These are phyloP conservation scores for Trichoderma sp. DNA, from an alignment of 2,329 filamentous ascomycete genomes.

Conservation along the genomic window DNA sequence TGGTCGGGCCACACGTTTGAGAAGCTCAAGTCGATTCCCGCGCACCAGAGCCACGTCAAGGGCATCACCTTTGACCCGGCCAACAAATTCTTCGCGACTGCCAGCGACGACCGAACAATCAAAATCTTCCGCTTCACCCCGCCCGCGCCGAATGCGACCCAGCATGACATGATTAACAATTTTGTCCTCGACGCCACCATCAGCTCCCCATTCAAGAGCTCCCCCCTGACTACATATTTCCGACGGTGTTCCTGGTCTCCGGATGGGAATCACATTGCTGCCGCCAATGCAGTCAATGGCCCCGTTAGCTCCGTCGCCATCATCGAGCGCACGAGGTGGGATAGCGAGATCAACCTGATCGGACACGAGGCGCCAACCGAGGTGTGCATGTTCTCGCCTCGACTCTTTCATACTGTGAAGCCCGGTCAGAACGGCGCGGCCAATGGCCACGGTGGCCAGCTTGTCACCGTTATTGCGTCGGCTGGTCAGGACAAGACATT, in stretches of 20 bases:
- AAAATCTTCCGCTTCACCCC: conserved; percentile 95
- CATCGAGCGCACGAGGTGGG: conserved; percentile 87
- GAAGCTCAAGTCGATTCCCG: conserved; percentile 88
- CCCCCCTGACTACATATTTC: conserved; percentile 95
- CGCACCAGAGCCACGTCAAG: conserved; percentile 97
- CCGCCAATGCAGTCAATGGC: conserved; percentile 94
- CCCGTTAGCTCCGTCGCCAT: conserved; percentile 97
- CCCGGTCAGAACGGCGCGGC: conserved; percentile 54
- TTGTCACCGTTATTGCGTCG: conserved; percentile 92
- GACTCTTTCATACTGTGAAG: conserved; percentile 75
- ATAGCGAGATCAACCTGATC: conserved; percentile 94
- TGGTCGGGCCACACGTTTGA: conserved; percentile 99
- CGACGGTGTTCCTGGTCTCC: conserved; percentile 96
- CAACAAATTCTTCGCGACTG: conserved; percentile 98
- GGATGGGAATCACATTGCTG: conserved; percentile 94
- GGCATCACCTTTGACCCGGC: conserved; percentile 98
- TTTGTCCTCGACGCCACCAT: conserved; percentile 95
- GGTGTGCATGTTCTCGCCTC: conserved; percentile 93
- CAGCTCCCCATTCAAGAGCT: conserved; percentile 79
- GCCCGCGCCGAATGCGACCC: conserved; percentile 83
- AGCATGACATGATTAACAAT: conserved; percentile 95
- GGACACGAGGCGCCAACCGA: conserved; percentile 96
- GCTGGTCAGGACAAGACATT: conserved; percentile 95
- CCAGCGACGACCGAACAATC: conserved; percentile 93
- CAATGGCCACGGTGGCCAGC: conserved; percentile 43